Base-by-base conservation (phyloP, 176 grass and related monocot genomes). In the Elymus sibiricus region DNA sequence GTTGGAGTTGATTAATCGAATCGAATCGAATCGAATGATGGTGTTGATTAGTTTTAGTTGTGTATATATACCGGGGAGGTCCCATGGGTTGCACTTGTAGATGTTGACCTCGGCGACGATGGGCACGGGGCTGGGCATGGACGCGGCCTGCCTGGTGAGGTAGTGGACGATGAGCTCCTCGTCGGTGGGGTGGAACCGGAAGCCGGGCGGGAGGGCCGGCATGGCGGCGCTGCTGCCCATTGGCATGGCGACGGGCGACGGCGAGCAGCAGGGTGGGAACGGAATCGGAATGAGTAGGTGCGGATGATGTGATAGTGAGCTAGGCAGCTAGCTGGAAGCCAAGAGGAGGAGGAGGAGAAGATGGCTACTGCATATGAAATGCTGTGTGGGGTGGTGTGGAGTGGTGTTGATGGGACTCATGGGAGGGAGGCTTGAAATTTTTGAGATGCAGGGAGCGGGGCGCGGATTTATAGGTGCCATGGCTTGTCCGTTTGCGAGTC, bases 81-180 rank as follows among this genome's bases (percentile, higher is more conserved):
- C 86, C 93, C 96, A 95, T 4, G 96, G 96, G 82, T 95, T 89
- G 77, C 83, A 95, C 71, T 89, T 90, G 89, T 98, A 95, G 81
- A 98, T 95, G 83, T 98, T 88, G 85, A 95, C 93, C 88, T 95
- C 96, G 17, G 93, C 96, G 66, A 98, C 84, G 90, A 95, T 90
- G 2, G 79, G 81, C 24, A 88, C 89, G 0, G 88, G 88, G 79
- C 88, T 86, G 0, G 82, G 79, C 5, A 87, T 24, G 40, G 86
- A 69, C 5, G 90, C 81, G 4, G 81, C 76, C 26, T 94, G 94
- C 58, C 89, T 84, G 71, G 32, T 26, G 46, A 98, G 94, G 87
- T 98, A 98, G 79, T 95, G 87, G 0, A 92, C 90, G 62, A 98
- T 92, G 37, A 98, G 88, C 85, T 98, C 97, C 84, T 91, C 86